phyloP scores from a whole-genome alignment of 2,329 filamentous ascomycete species.

The Cryphonectria radicalis region DNA sequence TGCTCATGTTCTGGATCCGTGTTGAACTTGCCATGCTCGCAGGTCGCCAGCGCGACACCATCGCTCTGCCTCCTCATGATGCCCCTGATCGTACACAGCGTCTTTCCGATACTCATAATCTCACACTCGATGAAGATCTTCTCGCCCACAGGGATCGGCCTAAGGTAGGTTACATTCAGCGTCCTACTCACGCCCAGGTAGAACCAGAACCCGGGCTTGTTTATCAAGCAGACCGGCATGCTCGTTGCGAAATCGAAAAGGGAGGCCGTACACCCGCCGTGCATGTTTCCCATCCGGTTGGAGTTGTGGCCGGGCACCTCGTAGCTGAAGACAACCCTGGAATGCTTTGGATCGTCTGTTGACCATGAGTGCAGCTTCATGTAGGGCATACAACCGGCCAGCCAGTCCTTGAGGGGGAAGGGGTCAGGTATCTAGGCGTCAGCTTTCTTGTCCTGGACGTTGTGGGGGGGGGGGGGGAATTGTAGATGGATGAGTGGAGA shows the following conservation, averaged over 20 bases:
- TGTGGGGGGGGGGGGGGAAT: no score
- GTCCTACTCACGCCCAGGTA: constrained; percentile 67
- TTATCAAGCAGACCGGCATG: constrained; percentile 59
- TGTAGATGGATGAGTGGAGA: not conserved
- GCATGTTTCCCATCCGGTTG: constrained; percentile 59
- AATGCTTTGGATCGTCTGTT: constrained; percentile 24
- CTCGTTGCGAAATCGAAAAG: constrained; percentile 71
- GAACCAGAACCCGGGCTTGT: constrained; percentile 63
- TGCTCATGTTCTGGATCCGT: constrained; percentile 49
- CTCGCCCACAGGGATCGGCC: constrained; percentile 59
- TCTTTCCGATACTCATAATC: constrained; percentile 60
- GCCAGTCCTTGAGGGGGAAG: constrained; percentile 20
- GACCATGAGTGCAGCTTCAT: constrained; percentile 27
- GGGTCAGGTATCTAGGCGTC: not conserved
- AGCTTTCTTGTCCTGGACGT: not conserved
- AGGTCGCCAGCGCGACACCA: constrained; percentile 58
- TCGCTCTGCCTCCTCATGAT: constrained; percentile 58
- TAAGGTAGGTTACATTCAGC: constrained; percentile 69
- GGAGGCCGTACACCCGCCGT: constrained; percentile 67
- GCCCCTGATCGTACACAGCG: constrained; percentile 57
- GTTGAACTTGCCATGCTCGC: constrained; percentile 69
- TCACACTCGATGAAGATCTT: constrained; percentile 60
- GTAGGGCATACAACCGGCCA: constrained; percentile 14
- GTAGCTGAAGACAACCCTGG: constrained; percentile 38
- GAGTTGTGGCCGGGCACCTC: constrained; percentile 55